These are phyloP conservation scores for Cladosporium sp. DNA, from an alignment of 2,329 filamentous ascomycete genomes.

Conservation along the genomic window DNA sequence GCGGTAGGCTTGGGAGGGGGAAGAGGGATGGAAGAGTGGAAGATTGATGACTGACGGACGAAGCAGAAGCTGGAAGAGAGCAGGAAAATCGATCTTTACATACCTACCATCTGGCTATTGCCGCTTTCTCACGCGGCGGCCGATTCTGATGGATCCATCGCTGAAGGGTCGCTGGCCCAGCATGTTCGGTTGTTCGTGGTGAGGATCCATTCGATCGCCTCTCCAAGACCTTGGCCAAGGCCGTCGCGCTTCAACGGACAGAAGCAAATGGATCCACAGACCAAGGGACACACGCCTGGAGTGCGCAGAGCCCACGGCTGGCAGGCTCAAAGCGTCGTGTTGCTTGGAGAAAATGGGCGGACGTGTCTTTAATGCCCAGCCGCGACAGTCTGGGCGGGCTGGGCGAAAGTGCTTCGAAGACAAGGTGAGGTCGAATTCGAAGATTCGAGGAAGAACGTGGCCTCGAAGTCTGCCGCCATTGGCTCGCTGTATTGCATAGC, in stretches of 20 bases:
- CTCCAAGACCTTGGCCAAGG: constrained; percentile 6
- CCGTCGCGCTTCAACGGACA: background rate
- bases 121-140: background rate
- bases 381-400: background rate
- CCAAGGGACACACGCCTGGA: background rate
- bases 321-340: background rate
- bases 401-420: background rate
- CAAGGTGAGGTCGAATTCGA: background rate
- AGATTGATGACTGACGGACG: background rate
- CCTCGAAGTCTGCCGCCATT: too few species aligned
- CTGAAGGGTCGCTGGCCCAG: background rate
- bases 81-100: constrained; percentile 4
- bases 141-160: background rate
- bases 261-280: background rate
- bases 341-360: background rate
- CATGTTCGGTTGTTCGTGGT: background rate
- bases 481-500: too few species aligned
- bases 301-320: background rate
- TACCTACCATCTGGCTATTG: background rate
- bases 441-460: too few species aligned
- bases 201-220: constrained; percentile 5
- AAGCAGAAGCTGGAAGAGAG: background rate
- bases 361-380: constrained; percentile 1
- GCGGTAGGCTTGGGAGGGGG: too few species aligned
- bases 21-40: too few species aligned